These are phyloP conservation scores for Suillus hirtellus DNA, from an alignment of 768 basidiomycete species.

Conservation along the genomic window DNA sequence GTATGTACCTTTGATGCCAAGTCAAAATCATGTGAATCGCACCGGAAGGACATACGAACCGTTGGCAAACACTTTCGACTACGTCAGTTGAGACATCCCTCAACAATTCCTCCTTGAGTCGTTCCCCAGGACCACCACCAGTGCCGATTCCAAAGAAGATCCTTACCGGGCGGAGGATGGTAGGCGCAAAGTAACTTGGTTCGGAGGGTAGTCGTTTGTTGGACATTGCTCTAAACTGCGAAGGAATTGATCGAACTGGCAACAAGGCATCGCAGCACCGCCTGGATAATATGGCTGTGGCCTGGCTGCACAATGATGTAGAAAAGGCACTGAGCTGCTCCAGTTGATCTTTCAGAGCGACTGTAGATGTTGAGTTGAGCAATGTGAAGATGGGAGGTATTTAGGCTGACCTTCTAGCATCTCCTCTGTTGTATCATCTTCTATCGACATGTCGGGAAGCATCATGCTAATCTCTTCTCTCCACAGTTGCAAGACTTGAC, in stretches of 20 bases:
- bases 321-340: constrained; percentile 49
- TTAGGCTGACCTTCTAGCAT: constrained; percentile 50
- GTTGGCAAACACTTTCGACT: constrained; percentile 70
- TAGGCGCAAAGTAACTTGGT: constrained; percentile 83
- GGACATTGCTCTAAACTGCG: constrained; percentile 86
- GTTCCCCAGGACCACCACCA: constrained; percentile 57
- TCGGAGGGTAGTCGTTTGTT: constrained; percentile 70
- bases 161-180: constrained; percentile 79
- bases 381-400: constrained; percentile 3
- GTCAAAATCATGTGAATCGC: constrained; percentile 2
- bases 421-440: constrained; percentile 34
- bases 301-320: constrained; percentile 60
- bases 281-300: constrained; percentile 68
- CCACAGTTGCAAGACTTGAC: constrained; percentile 62
- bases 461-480: constrained; percentile 61
- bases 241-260: constrained; percentile 84
- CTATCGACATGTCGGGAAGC: constrained; percentile 47
- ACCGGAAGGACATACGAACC: constrained; percentile 37
- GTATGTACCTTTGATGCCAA: constrained; percentile 60
- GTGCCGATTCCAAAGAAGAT: constrained; percentile 66
- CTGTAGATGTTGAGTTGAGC: constrained; percentile 33
- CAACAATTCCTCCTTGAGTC: constrained; percentile 56
- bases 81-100: constrained; percentile 56
- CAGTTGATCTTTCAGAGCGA: constrained; percentile 56
- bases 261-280: constrained; percentile 86